Evolutionary conservation across 2,329 filamentous ascomycete genomes (phyloP), one percentile per base, ranked within the genome.

Genomic region (Penicillium sclerotiorum): DNA sequence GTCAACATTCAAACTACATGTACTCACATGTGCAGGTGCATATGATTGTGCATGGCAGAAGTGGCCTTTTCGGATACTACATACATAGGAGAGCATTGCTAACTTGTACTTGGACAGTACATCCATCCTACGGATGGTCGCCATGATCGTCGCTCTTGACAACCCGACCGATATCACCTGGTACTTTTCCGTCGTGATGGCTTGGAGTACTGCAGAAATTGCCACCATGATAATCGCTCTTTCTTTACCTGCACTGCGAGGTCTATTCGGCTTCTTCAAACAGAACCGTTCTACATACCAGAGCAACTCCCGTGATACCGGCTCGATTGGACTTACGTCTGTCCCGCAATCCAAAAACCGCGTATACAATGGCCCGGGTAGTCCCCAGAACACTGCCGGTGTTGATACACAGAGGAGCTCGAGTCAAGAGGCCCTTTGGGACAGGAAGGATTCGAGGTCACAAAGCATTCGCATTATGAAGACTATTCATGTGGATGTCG

Each of bases 101-200:
- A 12, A 32, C 28, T 32, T n/a, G n/a, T 25, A 28, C 25, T 5
- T 0, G 3, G 8, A 18, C 21, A 59, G 55, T 38, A 56, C 58
- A 8, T 61, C 58, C 4, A 20, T 60, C 32, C 42, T 48, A 23
- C 58, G 58, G 35, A 55, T 59, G 22, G 30, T 61, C 28, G 46
- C 55, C n/a, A 59, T 61, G 51, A 53, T 60, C 35, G 33, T 44
- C n/a, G 47, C 53, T 1, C 33, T 60, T 2, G 18, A 50, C 5
- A 21, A 60, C 9, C 40, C 49, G 4, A n/a, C 41, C 7, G 57
- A 61, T 28, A 38, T 50, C 20, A 61, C 55, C 3, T 59, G 57
- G 58, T 60, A 58, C 40, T 58, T 60, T 44, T 59, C 57, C 8
- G 49, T 49, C 7, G 57, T 61, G 4, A 50, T 61, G 41, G 51